These are phyloP conservation scores for Wallacemonas sp. DNA, from an alignment of 208 protist genomes.

Conservation along the genomic window DNA sequence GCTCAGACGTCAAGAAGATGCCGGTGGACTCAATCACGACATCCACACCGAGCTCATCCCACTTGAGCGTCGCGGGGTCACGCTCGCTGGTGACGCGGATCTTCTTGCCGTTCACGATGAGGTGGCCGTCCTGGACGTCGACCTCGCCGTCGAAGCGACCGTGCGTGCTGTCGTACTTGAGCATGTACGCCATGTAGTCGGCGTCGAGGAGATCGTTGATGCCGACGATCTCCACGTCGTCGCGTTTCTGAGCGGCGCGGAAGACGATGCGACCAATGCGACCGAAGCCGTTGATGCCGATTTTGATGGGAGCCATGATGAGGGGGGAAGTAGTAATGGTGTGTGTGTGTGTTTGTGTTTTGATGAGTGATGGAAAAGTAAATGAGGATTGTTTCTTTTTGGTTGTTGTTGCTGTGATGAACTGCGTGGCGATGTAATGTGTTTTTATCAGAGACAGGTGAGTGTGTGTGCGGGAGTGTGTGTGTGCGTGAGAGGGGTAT, in stretches of 20 bases:
- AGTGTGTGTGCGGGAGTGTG: not conserved
- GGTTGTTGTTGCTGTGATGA: slow-evolving; percentile 9
- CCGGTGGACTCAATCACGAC: slow-evolving; percentile 98
- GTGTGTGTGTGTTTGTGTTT: slow-evolving; percentile 12
- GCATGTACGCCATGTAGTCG: slow-evolving; percentile 94
- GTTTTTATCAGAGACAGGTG: too few species aligned
- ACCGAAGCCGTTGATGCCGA: slow-evolving; percentile 97
- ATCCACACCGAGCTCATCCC: slow-evolving; percentile 85
- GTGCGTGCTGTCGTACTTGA: slow-evolving; percentile 96
- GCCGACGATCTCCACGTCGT: slow-evolving; percentile 81
- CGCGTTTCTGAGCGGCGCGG: slow-evolving; percentile 67
- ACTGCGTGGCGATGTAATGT: too few species aligned
- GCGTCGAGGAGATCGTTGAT: slow-evolving; percentile 96
- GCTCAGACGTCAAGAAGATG: slow-evolving; percentile 89
- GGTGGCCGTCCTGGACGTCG: slow-evolving; percentile 27
- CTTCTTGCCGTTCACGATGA: slow-evolving; percentile 49
- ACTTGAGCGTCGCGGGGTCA: slow-evolving; percentile 92
- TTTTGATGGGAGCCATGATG: slow-evolving; percentile 39
- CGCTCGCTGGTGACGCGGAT: slow-evolving; percentile 53
- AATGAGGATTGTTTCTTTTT: slow-evolving; percentile 22
- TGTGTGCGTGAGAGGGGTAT: not conserved
- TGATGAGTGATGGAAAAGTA: slow-evolving; percentile 18
- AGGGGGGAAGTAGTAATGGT: not conserved
- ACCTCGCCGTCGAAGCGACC: slow-evolving; percentile 79
- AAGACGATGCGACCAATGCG: slow-evolving; percentile 95